Base-by-base conservation (phyloP, 2,329 filamentous ascomycete genomes). In the Fonsecaea monophora region DNA sequence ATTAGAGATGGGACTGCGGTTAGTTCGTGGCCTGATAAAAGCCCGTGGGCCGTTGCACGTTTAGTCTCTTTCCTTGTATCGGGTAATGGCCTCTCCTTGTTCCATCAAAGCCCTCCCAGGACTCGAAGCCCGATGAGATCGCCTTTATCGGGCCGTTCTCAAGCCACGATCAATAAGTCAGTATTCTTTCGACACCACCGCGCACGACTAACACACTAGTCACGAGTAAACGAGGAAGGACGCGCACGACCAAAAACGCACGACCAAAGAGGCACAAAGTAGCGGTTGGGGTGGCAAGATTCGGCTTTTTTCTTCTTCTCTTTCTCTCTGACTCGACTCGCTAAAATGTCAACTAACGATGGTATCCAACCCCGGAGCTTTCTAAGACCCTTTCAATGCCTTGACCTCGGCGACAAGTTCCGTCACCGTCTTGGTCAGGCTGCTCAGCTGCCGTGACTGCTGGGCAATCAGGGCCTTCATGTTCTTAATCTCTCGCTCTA, bases 401-500 rank as follows among this genome's bases (percentile, higher is more conserved):
- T 73, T 73, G 38, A 74, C 66, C 53, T 73, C 71, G 4, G 68
- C 68, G 18, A 73, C 69, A 12, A 74, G 60, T 57, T 72, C 70
- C 32, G 70, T 59, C 59, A 74, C 54, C 21, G 73, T 69, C 64
- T 72, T 65, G 38, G 71, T 68, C 64, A 73, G 53, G 25, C 57
- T 66, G 38, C 67, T 69, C 42, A 74, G 57, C 57, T 73, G 73
- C 50, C 68, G 68, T 40, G 72, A 70, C 63, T 74, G 73, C 59
- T 73, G 70, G 53, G 73, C 73, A 53, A 74, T 68, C 55, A 74
- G 54, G 4, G 72, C 66, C 59, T 73, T 73, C 53, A 74, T 57
- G 58, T 73, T 72, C 45, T 70, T 68, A 55, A 74, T 71, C 45
- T 74, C 73, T 12, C 67, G 58, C 42, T 74, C 69, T 45, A 70